phyloP scores from a whole-genome alignment of 2,329 filamentous ascomycete genomes.

The Talaromyces rugulosus region DNA sequence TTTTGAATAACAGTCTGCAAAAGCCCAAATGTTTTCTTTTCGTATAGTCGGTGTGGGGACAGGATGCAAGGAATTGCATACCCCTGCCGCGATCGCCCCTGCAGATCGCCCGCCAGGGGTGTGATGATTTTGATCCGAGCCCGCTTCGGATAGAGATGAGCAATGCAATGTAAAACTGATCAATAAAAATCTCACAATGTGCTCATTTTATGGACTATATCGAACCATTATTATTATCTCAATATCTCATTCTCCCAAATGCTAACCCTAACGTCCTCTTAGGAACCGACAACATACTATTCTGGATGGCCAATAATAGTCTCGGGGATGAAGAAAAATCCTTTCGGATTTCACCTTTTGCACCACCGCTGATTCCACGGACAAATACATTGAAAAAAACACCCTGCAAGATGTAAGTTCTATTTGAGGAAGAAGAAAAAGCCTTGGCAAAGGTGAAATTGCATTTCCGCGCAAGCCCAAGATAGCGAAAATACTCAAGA shows the following conservation, averaged over 20 bases:
- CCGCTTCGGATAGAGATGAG: not conserved
- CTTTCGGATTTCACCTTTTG: not conserved
- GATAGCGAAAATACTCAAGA: too few species aligned
- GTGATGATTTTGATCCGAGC: not conserved
- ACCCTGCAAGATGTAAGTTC: too few species aligned
- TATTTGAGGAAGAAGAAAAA: too few species aligned
- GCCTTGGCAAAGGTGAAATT: too few species aligned
- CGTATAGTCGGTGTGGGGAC: not conserved
- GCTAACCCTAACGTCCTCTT: too few species aligned
- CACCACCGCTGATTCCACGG: not conserved
- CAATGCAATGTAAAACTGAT: not conserved
- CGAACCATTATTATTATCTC: not conserved
- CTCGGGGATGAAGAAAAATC: too few species aligned
- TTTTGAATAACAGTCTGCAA: not conserved
- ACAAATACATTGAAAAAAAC: too few species aligned
- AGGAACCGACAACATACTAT: too few species aligned
- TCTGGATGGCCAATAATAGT: too few species aligned
- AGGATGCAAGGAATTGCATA: not conserved
- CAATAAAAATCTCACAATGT: not conserved
- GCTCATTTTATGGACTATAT: not conserved
- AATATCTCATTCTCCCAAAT: not conserved
- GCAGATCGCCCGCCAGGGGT: not conserved
- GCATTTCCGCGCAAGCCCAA: too few species aligned
- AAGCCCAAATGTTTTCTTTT: not conserved
- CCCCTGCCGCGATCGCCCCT: not conserved